A percentile compares a stretch with the other conserved stretches of the same genome.
These are phyloP conservation scores for Clitopilus passeckerianus DNA, from an alignment of 768 basidiomycete genomes.

Conservation along the genomic window DNA sequence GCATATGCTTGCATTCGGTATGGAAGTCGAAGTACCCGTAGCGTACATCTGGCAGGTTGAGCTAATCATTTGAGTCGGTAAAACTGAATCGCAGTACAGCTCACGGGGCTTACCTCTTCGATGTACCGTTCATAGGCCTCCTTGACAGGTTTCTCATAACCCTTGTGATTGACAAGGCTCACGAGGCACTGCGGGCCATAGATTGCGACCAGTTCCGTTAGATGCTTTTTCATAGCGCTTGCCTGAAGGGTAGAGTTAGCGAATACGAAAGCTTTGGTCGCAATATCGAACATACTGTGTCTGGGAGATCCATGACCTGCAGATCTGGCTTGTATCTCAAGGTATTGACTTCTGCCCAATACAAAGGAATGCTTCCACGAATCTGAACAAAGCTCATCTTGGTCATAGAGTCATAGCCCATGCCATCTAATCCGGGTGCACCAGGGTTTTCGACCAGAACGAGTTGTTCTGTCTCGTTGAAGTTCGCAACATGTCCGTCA, in stretches of 20 bases:
- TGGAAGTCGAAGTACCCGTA: conserved; percentile 99
- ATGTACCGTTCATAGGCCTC: conserved; percentile 88
- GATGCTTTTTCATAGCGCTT: conserved; percentile 66
- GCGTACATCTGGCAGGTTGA: conserved; percentile 61
- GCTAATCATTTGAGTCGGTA: conserved; percentile 28
- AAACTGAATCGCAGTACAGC: background rate
- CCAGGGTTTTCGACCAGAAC: conserved; percentile 65
- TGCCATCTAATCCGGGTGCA: conserved; percentile 40
- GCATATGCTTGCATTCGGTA: conserved; percentile 89
- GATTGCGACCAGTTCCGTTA: conserved; percentile 61
- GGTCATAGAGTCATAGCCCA: conserved; percentile 25
- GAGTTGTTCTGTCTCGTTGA: conserved; percentile 97
- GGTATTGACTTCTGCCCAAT: conserved; percentile 96
- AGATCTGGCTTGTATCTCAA: conserved; percentile 94
- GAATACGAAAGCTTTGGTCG: background rate
- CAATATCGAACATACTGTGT: conserved; percentile 56
- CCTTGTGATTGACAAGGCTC: conserved; percentile 92
- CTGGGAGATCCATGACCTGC: conserved; percentile 89
- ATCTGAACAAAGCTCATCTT: conserved; percentile 90
- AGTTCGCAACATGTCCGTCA: conserved; percentile 90
- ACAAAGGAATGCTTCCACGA: conserved; percentile 89
- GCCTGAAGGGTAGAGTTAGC: conserved; percentile 36
- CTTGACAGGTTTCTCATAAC: conserved; percentile 90
- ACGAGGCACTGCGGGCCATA: conserved; percentile 83
- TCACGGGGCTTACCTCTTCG: conserved; percentile 41